phyloP scores from a whole-genome alignment of 257 asterid species.

The Apocynum venetum region DNA sequence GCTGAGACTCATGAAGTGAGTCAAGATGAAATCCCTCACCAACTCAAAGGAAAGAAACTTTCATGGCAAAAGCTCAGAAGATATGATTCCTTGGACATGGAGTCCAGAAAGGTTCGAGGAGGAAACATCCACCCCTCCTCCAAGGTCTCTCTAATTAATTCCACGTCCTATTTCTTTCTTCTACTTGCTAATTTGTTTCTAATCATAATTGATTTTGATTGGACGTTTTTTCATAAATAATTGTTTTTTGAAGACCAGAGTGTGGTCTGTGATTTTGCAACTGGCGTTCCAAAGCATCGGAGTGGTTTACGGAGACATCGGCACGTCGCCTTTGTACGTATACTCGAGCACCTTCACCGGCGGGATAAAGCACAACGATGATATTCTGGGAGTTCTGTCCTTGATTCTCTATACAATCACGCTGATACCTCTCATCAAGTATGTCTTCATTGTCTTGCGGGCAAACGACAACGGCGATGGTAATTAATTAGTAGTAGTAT shows the following conservation, averaged over 20 bases:
- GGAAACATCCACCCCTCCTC: not conserved
- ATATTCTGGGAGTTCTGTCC: constrained; percentile 47
- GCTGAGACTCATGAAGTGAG: not conserved
- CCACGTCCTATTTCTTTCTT: too few relatives aligned
- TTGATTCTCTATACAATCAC: constrained; percentile 53
- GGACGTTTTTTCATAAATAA: too few relatives aligned
- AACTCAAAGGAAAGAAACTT: constrained; percentile 14
- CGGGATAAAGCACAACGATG: constrained; percentile 45
- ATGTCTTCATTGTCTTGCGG: constrained; percentile 41
- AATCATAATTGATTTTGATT: not conserved
- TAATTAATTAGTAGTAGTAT: too few relatives aligned
- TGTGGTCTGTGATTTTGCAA: constrained; percentile 41
- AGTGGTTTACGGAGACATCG: constrained; percentile 60
- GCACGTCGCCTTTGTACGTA: constrained; percentile 62
- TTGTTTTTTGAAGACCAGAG: constrained; percentile 20
- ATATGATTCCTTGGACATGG: constrained; percentile 32
- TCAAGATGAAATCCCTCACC: constrained; percentile 4
- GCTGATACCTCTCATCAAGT: constrained; percentile 46
- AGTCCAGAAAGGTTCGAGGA: constrained; percentile 18
- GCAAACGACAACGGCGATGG: constrained; percentile 72
- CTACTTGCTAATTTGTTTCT: too few relatives aligned
- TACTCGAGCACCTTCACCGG: constrained; percentile 32
- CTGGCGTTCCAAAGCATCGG: constrained; percentile 62
- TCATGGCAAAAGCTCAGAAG: constrained; percentile 22
- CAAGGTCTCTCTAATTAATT: constrained; percentile 11